Percentiles rank a stretch among this genome's conserved stretches.
Conservation (phyloP, 2,329 filamentous ascomycete genomes). For the Fusarium torulosum region DNA sequence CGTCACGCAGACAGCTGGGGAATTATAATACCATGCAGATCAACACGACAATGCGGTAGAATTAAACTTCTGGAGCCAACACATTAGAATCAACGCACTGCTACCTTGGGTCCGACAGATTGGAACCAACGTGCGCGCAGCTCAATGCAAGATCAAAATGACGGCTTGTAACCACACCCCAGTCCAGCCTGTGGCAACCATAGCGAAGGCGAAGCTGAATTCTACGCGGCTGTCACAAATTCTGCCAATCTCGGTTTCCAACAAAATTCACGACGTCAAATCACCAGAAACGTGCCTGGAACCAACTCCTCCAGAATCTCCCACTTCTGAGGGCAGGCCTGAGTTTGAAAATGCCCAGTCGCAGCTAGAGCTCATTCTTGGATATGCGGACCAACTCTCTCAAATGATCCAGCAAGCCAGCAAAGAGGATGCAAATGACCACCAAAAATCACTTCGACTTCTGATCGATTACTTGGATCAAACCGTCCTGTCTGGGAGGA, state of each 20-base stretch:
- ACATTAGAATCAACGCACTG: neutral
- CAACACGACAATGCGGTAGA: neutral
- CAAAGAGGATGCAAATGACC: neutral
- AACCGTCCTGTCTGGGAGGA: conserved; percentile 1
- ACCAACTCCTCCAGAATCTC: conserved; percentile 12
- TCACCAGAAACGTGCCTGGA: neutral
- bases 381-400: conserved; percentile 7
- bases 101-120: neutral
- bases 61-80: neutral
- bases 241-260: neutral
- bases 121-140: neutral
- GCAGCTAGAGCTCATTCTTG: conserved; percentile 8
- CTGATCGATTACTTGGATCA: conserved; percentile 15
- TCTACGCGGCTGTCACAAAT: neutral
- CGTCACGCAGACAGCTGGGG: neutral
- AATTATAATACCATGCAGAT: neutral
- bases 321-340: neutral
- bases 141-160: neutral
- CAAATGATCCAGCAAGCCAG: neutral
- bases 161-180: conserved; percentile 7
- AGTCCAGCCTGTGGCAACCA: neutral
- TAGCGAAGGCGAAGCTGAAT: neutral
- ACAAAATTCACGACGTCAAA: conserved; percentile 4
- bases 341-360: conserved; percentile 1
- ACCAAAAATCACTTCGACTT: conserved; percentile 1